These are phyloP conservation scores for Moesziomyces globuligerus DNA, from an alignment of 1,284 basidiomycete genomes.

Conservation along the genomic window DNA sequence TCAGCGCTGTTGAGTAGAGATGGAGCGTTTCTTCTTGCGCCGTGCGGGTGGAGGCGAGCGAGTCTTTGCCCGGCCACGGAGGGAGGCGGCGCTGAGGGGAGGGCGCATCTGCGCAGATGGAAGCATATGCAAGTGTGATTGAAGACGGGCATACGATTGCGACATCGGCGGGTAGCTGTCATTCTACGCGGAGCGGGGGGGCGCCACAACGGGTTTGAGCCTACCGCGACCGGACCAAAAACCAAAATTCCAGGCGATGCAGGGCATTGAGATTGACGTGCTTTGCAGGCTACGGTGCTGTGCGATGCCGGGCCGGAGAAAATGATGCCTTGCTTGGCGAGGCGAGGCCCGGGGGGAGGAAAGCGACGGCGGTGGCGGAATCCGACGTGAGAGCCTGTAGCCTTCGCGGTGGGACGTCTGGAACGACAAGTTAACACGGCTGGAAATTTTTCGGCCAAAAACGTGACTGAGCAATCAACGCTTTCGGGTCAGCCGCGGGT, in stretches of 20 bases:
- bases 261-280: constrained; percentile 1
- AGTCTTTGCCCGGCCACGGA: too few species aligned
- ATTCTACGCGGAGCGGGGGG: too few species aligned
- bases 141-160: constrained; percentile 31
- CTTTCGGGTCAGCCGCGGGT: constrained; percentile 2
- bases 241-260: too few species aligned
- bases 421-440: constrained; percentile 41
- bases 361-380: too few species aligned
- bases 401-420: constrained; percentile 31
- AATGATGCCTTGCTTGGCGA: too few species aligned
- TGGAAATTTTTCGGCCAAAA: neutral
- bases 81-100: too few species aligned
- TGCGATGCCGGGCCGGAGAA: too few species aligned
- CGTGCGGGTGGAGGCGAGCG: too few species aligned
- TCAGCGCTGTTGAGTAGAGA: neutral
- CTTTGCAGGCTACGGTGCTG: neutral
- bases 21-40: too few species aligned
- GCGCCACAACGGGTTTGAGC: neutral
- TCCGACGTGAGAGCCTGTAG: neutral
- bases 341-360: too few species aligned
- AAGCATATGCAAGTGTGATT: constrained; percentile 35
- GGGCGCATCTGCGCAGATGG: neutral
- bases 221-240: neutral
- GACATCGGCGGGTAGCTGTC: constrained; percentile 39
- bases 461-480: constrained; percentile 8